Percentiles rank a stretch among this genome's conserved stretches.
These are phyloP conservation scores for Ceratocystis colombiana DNA, from an alignment of 2,329 filamentous ascomycete genomes.

Conservation along the genomic window DNA sequence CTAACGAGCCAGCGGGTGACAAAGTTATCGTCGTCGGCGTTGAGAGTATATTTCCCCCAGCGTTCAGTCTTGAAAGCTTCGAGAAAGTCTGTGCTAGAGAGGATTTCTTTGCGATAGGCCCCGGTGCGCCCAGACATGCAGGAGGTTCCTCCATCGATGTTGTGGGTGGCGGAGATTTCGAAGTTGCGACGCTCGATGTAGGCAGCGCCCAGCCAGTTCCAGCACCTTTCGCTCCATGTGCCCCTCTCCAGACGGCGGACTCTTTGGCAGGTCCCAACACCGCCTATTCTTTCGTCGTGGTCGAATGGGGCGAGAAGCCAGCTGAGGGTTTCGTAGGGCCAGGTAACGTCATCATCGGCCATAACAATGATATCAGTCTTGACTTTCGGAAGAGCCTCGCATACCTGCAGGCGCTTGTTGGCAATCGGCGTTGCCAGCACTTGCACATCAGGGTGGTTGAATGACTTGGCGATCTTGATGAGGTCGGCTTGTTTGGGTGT, in stretches of 20 bases:
- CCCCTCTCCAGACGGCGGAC: constrained; percentile 58
- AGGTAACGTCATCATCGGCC: constrained; percentile 91
- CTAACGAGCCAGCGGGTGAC: constrained; percentile 92
- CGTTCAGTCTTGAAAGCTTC: constrained; percentile 85
- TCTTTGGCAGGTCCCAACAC: constrained; percentile 84
- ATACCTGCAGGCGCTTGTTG: constrained; percentile 92
- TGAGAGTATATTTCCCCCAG: constrained; percentile 80
- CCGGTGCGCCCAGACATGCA: constrained; percentile 93
- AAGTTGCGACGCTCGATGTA: constrained; percentile 94
- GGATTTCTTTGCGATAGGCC: constrained; percentile 79
- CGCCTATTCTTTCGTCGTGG: constrained; percentile 62
- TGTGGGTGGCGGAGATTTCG: constrained; percentile 89
- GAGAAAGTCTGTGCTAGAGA: constrained; percentile 75
- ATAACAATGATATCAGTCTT: constrained; percentile 77
- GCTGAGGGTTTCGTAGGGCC: constrained; percentile 72
- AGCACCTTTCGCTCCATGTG: constrained; percentile 53
- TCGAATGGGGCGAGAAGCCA: constrained; percentile 94
- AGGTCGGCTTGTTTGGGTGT: constrained; percentile 64
- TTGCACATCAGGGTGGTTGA: constrained; percentile 52
- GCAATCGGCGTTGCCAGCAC: constrained; percentile 72
- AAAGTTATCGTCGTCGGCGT: constrained; percentile 97
- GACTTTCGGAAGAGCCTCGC: constrained; percentile 77
- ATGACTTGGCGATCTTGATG: constrained; percentile 53
- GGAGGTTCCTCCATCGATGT: constrained; percentile 89
- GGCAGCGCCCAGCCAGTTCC: constrained; percentile 81